Evolutionary conservation across 1,284 basidiomycete genomes (phyloP).

Genomic region (Sutorius eximius): DNA sequence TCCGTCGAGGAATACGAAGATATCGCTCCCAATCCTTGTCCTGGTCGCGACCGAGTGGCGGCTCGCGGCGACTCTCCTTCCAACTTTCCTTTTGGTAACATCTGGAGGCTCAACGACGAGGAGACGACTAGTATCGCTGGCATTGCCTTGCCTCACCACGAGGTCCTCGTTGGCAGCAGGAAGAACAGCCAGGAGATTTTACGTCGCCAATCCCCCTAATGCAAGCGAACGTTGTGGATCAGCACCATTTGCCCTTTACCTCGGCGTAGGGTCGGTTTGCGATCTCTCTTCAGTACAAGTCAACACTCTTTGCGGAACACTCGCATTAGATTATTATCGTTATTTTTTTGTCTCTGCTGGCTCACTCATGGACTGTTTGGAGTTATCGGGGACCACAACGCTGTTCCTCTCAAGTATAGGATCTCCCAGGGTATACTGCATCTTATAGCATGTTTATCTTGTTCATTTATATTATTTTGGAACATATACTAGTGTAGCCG

Average conservation of each 20-base stretch:
- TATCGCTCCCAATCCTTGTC: conserved; percentile 19
- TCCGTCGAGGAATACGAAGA: conserved; percentile 57
- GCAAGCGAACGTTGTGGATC: conserved; percentile 5
- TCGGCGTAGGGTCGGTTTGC: background rate
- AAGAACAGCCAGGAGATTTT: conserved; percentile 36
- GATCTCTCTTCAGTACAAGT: conserved; percentile 6
- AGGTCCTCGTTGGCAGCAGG: conserved; percentile 34
- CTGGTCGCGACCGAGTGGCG: conserved; percentile 24
- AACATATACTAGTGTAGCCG: conserved; percentile 34
- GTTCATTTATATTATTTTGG: conserved; percentile 41
- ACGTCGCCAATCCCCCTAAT: conserved; percentile 32
- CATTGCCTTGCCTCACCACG: conserved; percentile 40
- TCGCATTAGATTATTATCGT: conserved; percentile 33
- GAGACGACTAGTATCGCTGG: conserved; percentile 55
- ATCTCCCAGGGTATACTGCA: conserved; percentile 37
- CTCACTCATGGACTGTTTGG: conserved; percentile 36
- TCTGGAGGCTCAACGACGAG: conserved; percentile 66
- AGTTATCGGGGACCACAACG: conserved; percentile 29
- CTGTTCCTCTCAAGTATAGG: conserved; percentile 32
- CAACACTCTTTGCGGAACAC: conserved; percentile 21
- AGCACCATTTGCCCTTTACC: background rate
- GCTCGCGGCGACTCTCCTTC: conserved; percentile 32
- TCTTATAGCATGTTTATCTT: conserved; percentile 39
- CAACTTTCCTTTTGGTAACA: conserved; percentile 46
- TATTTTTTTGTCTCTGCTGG: conserved; percentile 29